These are phyloP conservation scores for Stemphylium lycopersici DNA, from an alignment of 2,329 filamentous ascomycete genomes.

Conservation along the genomic window DNA sequence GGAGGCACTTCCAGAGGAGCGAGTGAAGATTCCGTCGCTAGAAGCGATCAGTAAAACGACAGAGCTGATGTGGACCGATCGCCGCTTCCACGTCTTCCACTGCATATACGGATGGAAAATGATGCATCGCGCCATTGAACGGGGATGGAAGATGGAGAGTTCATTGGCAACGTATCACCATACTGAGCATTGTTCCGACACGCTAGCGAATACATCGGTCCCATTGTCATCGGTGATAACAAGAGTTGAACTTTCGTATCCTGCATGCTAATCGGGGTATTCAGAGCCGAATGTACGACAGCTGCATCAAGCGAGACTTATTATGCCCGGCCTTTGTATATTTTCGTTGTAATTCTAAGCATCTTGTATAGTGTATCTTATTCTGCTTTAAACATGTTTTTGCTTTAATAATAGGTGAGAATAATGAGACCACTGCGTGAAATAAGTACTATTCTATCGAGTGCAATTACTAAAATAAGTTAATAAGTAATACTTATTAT, in stretches of 20 bases:
- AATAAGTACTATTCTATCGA: too few relatives aligned
- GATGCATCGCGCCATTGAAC: neutral
- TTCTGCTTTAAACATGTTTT: too few relatives aligned
- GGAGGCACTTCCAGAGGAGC: neutral
- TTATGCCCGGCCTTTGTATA: too few relatives aligned
- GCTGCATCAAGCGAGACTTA: too few relatives aligned
- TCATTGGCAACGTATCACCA: neutral
- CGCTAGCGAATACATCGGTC: neutral
- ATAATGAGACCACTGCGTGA: too few relatives aligned
- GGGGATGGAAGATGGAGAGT: neutral
- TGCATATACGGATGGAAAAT: neutral
- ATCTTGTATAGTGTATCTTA: too few relatives aligned
- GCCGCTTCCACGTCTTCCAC: neutral
- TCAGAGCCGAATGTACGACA: too few relatives aligned
- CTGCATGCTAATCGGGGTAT: neutral
- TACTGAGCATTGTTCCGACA: neutral
- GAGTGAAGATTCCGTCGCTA: neutral
- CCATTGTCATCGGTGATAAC: neutral
- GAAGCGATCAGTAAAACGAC: neutral
- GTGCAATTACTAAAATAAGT: too few relatives aligned
- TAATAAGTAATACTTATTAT: too few relatives aligned
- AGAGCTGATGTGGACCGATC: neutral
- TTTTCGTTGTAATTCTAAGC: too few relatives aligned
- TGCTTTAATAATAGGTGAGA: too few relatives aligned
- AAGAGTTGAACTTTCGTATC: neutral